Evolutionary conservation across 768 basidiomycete species (phyloP).

Genomic region (Stropharia rugosoannulata): DNA sequence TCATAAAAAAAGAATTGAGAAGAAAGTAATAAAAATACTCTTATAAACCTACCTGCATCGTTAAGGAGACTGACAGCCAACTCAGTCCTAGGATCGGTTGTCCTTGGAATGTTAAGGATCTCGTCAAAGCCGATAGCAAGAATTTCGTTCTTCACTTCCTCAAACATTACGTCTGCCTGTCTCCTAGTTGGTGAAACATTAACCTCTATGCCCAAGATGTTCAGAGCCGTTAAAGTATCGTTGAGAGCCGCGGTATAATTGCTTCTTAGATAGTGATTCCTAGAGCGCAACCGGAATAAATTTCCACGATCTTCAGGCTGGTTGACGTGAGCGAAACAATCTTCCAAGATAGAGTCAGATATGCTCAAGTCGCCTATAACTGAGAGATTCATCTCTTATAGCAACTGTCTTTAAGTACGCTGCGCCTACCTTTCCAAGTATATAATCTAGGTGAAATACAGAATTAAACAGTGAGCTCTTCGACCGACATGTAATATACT

Average conservation of each 20-base stretch:
- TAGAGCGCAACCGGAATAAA: slow-evolving; percentile 57
- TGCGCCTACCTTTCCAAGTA: slow-evolving; percentile 62
- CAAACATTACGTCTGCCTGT: slow-evolving; percentile 65
- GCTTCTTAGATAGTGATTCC: slow-evolving; percentile 62
- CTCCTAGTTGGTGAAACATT: slow-evolving; percentile 49
- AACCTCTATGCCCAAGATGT: slow-evolving; percentile 61
- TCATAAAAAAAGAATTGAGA: background rate
- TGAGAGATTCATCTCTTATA: background rate
- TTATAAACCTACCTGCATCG: slow-evolving; percentile 51
- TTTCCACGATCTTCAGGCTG: slow-evolving; percentile 55
- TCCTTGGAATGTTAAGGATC: slow-evolving; percentile 61
- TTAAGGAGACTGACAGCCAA: slow-evolving; percentile 66
- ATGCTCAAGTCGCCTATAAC: slow-evolving; percentile 48
- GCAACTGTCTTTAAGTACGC: no score
- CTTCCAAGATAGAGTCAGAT: slow-evolving; percentile 52
- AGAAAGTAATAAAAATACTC: no score
- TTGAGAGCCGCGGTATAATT: slow-evolving; percentile 54
- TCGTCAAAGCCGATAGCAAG: slow-evolving; percentile 68
- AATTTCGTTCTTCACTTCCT: slow-evolving; percentile 70
- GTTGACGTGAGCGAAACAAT: slow-evolving; percentile 50
- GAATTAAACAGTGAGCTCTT: background rate
- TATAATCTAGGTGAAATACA: slow-evolving; percentile 39
- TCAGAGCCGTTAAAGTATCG: slow-evolving; percentile 59
- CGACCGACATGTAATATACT: slow-evolving; percentile 22
- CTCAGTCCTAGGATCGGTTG: slow-evolving; percentile 57